Evolutionary conservation across 164 flowering plant genomes (phyloP).

Genomic region (Warburgia ugandensis): DNA sequence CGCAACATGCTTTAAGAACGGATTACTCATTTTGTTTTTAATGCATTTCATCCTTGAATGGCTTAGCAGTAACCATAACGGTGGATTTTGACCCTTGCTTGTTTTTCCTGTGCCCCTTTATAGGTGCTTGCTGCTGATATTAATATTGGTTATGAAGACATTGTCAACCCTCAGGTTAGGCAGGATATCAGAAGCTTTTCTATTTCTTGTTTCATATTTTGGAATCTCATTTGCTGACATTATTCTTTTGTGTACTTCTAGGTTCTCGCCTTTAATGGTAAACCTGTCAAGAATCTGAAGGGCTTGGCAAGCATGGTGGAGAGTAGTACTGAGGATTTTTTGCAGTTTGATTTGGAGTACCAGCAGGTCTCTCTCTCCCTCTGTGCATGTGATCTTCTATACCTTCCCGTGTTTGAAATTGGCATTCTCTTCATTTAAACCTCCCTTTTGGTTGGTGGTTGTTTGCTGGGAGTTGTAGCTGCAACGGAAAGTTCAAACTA

Average conservation of each 20-base stretch:
- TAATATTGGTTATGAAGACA: constrained; percentile 84
- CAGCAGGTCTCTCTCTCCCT: constrained; percentile 55
- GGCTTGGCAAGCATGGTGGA: constrained; percentile 82
- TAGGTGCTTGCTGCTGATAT: constrained; percentile 91
- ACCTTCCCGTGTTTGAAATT: too few relatives aligned
- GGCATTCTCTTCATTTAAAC: too few relatives aligned
- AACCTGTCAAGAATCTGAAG: constrained; percentile 77
- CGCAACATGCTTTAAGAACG: too few relatives aligned
- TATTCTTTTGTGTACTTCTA: constrained; percentile 11
- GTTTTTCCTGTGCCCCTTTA: constrained; percentile 6
- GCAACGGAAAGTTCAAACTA: too few relatives aligned
- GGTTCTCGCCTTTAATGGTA: constrained; percentile 79
- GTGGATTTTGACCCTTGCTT: too few relatives aligned
- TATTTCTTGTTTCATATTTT: neutral
- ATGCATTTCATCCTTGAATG: too few relatives aligned
- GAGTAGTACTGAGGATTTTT: constrained; percentile 56
- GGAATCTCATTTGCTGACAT: neutral
- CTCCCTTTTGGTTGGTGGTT: too few relatives aligned
- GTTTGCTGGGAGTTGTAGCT: too few relatives aligned
- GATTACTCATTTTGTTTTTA: too few relatives aligned
- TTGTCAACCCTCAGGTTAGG: constrained; percentile 83
- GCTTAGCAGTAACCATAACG: too few relatives aligned
- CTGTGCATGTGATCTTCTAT: too few relatives aligned
- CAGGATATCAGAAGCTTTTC: neutral
- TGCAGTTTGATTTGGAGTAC: constrained; percentile 76